These are phyloP conservation scores for Hortiboletus campestris DNA, from an alignment of 768 basidiomycete species.

Conservation along the genomic window DNA sequence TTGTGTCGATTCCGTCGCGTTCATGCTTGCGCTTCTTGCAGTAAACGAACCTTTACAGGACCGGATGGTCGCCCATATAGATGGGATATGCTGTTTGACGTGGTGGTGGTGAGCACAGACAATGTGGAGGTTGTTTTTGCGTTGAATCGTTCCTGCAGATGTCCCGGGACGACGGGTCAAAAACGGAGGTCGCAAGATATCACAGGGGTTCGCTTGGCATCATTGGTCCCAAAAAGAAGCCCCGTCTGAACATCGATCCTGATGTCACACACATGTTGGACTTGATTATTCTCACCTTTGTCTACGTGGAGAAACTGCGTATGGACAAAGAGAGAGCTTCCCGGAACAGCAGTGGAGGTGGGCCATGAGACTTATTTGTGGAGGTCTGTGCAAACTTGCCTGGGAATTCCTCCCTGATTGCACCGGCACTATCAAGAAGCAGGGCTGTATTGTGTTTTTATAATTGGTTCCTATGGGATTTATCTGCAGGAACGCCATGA, in stretches of 20 bases:
- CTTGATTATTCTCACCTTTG: slow-evolving; percentile 23
- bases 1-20: neutral
- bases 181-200: slow-evolving; percentile 15
- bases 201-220: slow-evolving; percentile 18
- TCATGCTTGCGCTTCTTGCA: neutral
- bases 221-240: slow-evolving; percentile 9
- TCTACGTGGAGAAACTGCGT: slow-evolving; percentile 27
- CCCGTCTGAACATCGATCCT: slow-evolving; percentile 17
- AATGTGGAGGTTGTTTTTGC: too few species aligned
- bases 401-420: neutral
- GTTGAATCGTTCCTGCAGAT: slow-evolving; percentile 4
- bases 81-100: slow-evolving; percentile 25
- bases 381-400: neutral
- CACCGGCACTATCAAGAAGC: neutral
- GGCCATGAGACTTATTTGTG: neutral
- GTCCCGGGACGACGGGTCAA: slow-evolving; percentile 12
- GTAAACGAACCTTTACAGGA: slow-evolving; percentile 28
- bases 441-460: neutral
- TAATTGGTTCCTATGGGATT: neutral
- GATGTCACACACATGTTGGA: slow-evolving; percentile 23
- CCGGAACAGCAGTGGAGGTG: neutral
- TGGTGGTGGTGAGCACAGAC: slow-evolving; percentile 10
- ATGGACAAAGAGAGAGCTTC: slow-evolving; percentile 9
- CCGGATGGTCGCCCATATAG: slow-evolving; percentile 32
- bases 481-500: neutral